phyloP scores from a whole-genome alignment of 1,284 basidiomycete species.

The Mycena sp. region DNA sequence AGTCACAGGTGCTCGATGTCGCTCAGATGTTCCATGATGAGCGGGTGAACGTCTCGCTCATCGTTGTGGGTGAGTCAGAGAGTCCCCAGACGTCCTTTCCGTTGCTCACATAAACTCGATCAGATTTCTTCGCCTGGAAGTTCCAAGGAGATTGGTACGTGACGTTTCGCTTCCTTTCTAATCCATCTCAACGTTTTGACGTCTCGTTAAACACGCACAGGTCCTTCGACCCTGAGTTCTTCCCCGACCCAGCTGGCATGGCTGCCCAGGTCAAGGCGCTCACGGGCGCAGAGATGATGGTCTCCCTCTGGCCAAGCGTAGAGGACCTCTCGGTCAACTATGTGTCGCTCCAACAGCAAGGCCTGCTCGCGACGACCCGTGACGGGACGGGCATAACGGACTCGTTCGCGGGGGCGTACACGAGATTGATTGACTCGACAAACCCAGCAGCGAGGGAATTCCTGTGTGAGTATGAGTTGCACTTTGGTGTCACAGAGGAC shows the following conservation, averaged over 20 bases:
- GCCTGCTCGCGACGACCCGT: conserved; percentile 48
- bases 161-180: background rate
- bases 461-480: conserved; percentile 35
- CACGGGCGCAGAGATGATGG: conserved; percentile 56
- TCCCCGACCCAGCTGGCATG: conserved; percentile 50
- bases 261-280: conserved; percentile 48
- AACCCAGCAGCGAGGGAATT: conserved; percentile 46
- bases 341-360: conserved; percentile 44
- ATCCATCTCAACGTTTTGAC: background rate
- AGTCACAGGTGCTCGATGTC: conserved; percentile 47
- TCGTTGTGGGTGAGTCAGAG: conserved; percentile 45
- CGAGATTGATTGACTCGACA: conserved; percentile 46
- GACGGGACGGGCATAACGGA: conserved; percentile 52
- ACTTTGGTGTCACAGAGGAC: background rate
- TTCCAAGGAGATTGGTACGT: conserved; percentile 52
- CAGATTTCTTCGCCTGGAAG: conserved; percentile 54
- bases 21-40: conserved; percentile 53
- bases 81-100: background rate
- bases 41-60: conserved; percentile 49
- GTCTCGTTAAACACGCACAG: conserved; percentile 22
- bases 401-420: conserved; percentile 52
- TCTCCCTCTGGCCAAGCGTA: conserved; percentile 53
- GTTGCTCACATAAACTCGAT: background rate
- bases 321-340: conserved; percentile 52
- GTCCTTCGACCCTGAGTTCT: conserved; percentile 51